Evolutionary conservation across 148 eudicot genomes (phyloP).

Genomic region (Drosera capensis): DNA sequence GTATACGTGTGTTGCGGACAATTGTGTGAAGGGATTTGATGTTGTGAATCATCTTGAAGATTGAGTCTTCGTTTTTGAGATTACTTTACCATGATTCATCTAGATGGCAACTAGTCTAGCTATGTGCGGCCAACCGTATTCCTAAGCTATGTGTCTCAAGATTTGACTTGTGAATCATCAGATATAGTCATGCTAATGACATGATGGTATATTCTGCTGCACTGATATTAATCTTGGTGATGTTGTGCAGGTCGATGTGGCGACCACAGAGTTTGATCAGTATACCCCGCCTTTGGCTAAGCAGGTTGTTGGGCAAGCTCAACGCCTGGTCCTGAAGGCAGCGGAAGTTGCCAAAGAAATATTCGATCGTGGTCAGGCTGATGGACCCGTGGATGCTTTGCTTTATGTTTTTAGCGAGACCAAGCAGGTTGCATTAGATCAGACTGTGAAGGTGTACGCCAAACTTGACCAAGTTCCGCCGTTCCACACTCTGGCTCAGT

Average conservation of each 20-base stretch:
- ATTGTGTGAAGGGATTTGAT: too few species aligned
- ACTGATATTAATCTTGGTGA: too few species aligned
- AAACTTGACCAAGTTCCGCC: slow-evolving; percentile 19
- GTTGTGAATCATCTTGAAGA: too few species aligned
- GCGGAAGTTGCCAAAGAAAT: slow-evolving; percentile 18
- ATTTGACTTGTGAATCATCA: too few species aligned
- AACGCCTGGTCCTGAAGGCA: slow-evolving; percentile 12
- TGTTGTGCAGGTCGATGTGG: slow-evolving; percentile 43
- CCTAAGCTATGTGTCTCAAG: too few species aligned
- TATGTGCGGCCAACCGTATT: too few species aligned
- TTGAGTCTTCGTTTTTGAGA: too few species aligned
- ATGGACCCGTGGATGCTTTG: slow-evolving; percentile 32
- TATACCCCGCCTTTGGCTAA: slow-evolving; percentile 38
- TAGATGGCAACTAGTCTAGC: too few species aligned
- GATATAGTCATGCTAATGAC: too few species aligned
- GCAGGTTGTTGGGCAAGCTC: slow-evolving; percentile 14
- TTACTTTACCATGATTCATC: too few species aligned
- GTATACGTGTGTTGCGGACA: too few species aligned
- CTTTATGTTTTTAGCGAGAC: slow-evolving; percentile 18
- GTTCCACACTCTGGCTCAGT: slow-evolving; percentile 23
- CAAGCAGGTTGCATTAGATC: slow-evolving; percentile 10
- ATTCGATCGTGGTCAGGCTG: slow-evolving; percentile 17
- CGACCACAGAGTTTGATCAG: slow-evolving; percentile 26
- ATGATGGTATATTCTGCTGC: too few species aligned
- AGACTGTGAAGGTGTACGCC: slow-evolving; percentile 25